A percentile compares a stretch with the other conserved stretches of the same genome.
Evolutionary conservation across 73 alveolate genomes (phyloP).

Genomic region (Effrenium voratum): DNA sequence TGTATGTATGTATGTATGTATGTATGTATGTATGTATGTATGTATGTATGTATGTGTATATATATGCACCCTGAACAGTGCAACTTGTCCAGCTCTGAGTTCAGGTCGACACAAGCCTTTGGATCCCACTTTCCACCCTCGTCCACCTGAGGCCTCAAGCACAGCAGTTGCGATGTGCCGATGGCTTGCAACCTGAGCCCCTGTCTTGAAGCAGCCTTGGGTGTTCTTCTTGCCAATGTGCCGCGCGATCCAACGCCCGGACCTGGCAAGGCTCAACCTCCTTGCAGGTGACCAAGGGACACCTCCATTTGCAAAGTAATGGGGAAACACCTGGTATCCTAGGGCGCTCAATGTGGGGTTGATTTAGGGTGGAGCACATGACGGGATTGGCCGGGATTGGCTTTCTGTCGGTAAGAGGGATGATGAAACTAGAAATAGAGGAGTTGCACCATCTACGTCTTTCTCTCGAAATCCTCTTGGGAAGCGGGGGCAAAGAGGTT

Average conservation of each 20-base stretch:
- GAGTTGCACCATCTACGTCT: neutral
- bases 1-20: too few relatives aligned
- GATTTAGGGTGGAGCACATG: neutral
- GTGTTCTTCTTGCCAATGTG: slow-evolving; percentile 92
- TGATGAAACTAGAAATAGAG: neutral
- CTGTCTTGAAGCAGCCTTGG: slow-evolving; percentile 65
- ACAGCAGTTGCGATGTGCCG: neutral
- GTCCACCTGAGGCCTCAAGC: slow-evolving; percentile 63
- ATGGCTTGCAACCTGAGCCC: neutral
- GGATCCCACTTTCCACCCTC: slow-evolving; percentile 88
- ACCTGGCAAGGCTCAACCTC: neutral
- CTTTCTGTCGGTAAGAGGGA: neutral
- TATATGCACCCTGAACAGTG: neutral
- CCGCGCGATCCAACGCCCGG: slow-evolving; percentile 89
- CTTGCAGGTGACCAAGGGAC: too few relatives aligned
- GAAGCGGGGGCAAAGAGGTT: too few relatives aligned
- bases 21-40: too few relatives aligned
- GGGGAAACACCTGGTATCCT: too few relatives aligned
- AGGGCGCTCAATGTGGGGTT: too few relatives aligned
- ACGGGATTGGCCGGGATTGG: neutral
- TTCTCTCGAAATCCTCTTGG: too few relatives aligned
- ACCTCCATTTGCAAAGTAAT: too few relatives aligned
- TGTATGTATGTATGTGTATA: too few relatives aligned
- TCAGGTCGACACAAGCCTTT: slow-evolving; percentile 32
- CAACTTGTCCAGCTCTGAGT: neutral